A percentile compares a stretch with the other conserved stretches of the same genome.
Evolutionary conservation across 2,329 filamentous ascomycete genomes (phyloP).

Genomic region (Didymella sp.): DNA sequence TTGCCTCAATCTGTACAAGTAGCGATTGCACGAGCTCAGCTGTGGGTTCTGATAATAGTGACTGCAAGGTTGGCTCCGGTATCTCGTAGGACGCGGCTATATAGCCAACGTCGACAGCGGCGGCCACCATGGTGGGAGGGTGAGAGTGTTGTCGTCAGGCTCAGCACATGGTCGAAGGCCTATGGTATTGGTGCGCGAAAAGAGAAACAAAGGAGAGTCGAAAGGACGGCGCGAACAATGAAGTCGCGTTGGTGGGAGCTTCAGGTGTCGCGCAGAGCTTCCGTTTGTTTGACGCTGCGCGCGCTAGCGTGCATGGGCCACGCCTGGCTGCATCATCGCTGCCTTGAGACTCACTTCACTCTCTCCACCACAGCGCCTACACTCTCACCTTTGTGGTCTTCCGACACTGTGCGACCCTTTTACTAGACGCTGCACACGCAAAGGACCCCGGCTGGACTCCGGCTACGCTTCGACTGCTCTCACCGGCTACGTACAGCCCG

Average conservation of each 20-base stretch:
- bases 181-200: slow-evolving; percentile 14
- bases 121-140: slow-evolving; percentile 62
- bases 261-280: slow-evolving; percentile 29
- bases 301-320: slow-evolving; percentile 23
- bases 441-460: neutral
- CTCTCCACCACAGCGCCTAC: slow-evolving; percentile 9
- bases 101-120: slow-evolving; percentile 72
- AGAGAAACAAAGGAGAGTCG: slow-evolving; percentile 18
- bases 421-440: slow-evolving; percentile 40
- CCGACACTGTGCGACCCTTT: slow-evolving; percentile 40
- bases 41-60: slow-evolving; percentile 72
- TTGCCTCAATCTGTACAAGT: slow-evolving; percentile 75
- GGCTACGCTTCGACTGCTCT: slow-evolving; percentile 4
- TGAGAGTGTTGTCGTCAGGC: slow-evolving; percentile 17
- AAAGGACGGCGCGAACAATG: slow-evolving; percentile 25
- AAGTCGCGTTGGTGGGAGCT: slow-evolving; percentile 20
- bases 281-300: slow-evolving; percentile 29
- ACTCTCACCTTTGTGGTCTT: slow-evolving; percentile 9
- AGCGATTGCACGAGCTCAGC: slow-evolving; percentile 78
- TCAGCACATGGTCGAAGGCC: slow-evolving; percentile 35
- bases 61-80: slow-evolving; percentile 68
- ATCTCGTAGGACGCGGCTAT: slow-evolving; percentile 75
- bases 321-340: slow-evolving; percentile 28
- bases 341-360: slow-evolving; percentile 12
- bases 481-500: neutral